phyloP scores from a whole-genome alignment of 2,329 filamentous ascomycete species.

The Monascus ruber region DNA sequence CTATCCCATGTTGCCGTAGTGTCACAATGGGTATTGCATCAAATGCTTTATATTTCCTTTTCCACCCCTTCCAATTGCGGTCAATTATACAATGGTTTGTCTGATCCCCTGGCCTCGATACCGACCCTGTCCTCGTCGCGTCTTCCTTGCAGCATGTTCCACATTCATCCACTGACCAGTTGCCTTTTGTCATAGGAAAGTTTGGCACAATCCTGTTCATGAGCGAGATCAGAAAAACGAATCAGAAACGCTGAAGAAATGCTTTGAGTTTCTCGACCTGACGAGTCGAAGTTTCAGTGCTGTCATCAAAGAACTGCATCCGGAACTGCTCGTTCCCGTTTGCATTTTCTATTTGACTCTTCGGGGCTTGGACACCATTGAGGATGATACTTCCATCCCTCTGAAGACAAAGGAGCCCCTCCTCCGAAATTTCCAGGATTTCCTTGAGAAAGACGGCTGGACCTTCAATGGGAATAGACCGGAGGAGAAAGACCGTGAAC shows the following conservation, averaged over 20 bases:
- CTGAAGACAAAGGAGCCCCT: slow-evolving; percentile 74
- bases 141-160: not conserved
- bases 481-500: slow-evolving; percentile 85
- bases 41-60: slow-evolving; percentile 56
- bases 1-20: not conserved
- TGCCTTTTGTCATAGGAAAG: slow-evolving; percentile 52
- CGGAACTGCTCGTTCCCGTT: slow-evolving; percentile 81
- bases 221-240: slow-evolving; percentile 67
- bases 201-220: slow-evolving; percentile 94
- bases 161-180: not conserved
- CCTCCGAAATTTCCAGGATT: slow-evolving; percentile 67
- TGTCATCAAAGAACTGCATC: slow-evolving; percentile 92
- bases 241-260: slow-evolving; percentile 59
- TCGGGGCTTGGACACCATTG: slow-evolving; percentile 91
- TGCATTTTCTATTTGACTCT: slow-evolving; percentile 87
- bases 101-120: slow-evolving; percentile 1
- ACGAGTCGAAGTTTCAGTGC: slow-evolving; percentile 89
- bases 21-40: slow-evolving; percentile 30
- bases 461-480: slow-evolving; percentile 75
- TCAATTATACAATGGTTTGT: slow-evolving; percentile 79
- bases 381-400: slow-evolving; percentile 93
- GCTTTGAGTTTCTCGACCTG: slow-evolving; percentile 73
- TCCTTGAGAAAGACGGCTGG: slow-evolving; percentile 78
- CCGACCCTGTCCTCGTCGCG: not conserved
- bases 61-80: slow-evolving; percentile 68